These are phyloP conservation scores for Raffaelea albimanens DNA, from an alignment of 2,329 filamentous ascomycete genomes.

Conservation along the genomic window DNA sequence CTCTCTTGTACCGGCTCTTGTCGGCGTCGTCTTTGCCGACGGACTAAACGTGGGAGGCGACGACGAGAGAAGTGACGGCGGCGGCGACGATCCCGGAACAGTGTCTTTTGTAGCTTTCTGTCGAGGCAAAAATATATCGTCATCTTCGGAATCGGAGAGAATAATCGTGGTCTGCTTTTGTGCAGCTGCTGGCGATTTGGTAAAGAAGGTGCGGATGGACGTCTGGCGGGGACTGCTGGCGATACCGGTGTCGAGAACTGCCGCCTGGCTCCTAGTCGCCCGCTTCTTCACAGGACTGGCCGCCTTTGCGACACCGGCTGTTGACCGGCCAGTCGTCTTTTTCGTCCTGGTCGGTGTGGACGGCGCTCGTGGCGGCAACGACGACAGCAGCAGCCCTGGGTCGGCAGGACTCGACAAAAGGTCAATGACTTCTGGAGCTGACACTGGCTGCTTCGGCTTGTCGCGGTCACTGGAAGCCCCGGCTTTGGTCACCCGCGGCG, in stretches of 20 bases:
- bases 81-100: too few species aligned
- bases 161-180: too few species aligned
- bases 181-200: not conserved
- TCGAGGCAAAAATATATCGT: too few species aligned
- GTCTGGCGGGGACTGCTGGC: constrained; percentile 4
- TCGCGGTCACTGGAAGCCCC: too few species aligned
- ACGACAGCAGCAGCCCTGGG: not conserved
- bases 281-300: not conserved
- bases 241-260: not conserved
- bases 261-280: too few species aligned
- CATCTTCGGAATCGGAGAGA: too few species aligned
- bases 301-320: not conserved
- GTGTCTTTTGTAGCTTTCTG: too few species aligned
- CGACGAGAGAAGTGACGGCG: not conserved
- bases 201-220: constrained; percentile 7
- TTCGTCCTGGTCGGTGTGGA: not conserved
- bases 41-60: not conserved
- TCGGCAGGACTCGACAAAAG: not conserved
- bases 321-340: not conserved
- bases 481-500: constrained; percentile 5
- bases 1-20: not conserved
- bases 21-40: not conserved
- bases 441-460: too few species aligned
- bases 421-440: not conserved
- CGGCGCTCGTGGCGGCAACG: not conserved